Conservation (phyloP, 2,329 filamentous ascomycete genomes). For the Mycocentrospora acerina region DNA sequence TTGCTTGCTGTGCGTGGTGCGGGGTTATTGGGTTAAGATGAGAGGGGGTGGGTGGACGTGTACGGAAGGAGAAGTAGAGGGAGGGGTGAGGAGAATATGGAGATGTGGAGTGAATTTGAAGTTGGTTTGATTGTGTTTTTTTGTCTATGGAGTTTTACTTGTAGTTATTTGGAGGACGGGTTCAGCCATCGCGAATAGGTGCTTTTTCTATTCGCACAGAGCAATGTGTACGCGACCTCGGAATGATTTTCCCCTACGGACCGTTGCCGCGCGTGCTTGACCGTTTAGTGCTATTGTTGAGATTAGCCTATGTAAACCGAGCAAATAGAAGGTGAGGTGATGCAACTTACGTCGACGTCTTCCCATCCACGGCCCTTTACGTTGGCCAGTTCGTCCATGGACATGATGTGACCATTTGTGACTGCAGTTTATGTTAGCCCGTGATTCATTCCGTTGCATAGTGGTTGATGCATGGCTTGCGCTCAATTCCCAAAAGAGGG, state of each 20-base stretch:
- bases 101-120: background rate
- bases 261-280: background rate
- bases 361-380: conserved; percentile 93
- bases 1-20: too few species aligned
- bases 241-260: background rate
- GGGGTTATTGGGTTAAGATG: too few species aligned
- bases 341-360: conserved; percentile 56
- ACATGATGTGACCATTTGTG: conserved; percentile 87
- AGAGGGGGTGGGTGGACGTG: too few species aligned
- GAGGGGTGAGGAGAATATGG: too few species aligned
- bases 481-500: background rate
- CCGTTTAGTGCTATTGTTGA: conserved; percentile 32
- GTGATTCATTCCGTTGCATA: too few species aligned
- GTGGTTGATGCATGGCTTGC: too few species aligned
- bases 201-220: too few species aligned
- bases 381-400: conserved; percentile 77
- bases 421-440: conserved; percentile 47
- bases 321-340: conserved; percentile 6
- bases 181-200: too few species aligned
- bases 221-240: background rate
- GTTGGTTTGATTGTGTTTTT: background rate
- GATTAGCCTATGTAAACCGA: conserved; percentile 21
- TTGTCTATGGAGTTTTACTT: background rate
- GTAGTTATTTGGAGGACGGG: too few species aligned
- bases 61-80: too few species aligned